Evolutionary conservation across 1,284 basidiomycete species (phyloP), one percentile per base, ranked within the genome.

Genomic region (Leucoagaricus sp.): DNA sequence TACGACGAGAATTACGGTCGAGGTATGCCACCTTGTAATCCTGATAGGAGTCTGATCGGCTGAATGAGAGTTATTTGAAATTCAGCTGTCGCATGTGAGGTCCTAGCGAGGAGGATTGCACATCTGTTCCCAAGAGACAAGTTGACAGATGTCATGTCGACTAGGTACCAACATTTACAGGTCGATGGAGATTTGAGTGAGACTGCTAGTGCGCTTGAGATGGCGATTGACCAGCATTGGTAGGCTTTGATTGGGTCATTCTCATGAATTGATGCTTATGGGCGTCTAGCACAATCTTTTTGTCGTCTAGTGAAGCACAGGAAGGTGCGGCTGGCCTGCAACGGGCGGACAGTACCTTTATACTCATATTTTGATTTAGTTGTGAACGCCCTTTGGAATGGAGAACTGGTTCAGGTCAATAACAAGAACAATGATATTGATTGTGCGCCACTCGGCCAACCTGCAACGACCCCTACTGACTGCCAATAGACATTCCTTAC

Each of bases 221-320:
- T 85, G 58, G 93, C 93, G 1, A 91, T 94, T 59, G 93, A 96
- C 65, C 84, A 91, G 53, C 86, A 90, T 63, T 89, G 90, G 90
- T 91, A 64, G 6, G 75, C 23, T 41, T 38, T 21, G 19, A 23
- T 19, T 63, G 19, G 26, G 28, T 12, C 17, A 53, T 36, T 23
- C 7, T 25, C 13, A 28, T 31, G 53, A 3, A 17, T 36, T 49
- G 21, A 41, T 59, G 47, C 33, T 61, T 29, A 59, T 49, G 47
- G 40, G 44, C 17, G 36, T 60, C 10, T 45, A 91, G 90, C 61
- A 79, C 82, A 31, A 89, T 93, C 63, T 98, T 98, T 72, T 73
- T 98, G 41, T 93, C 91, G 6, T 96, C 92, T 0, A 86, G 73
- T 53, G 94, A 97, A 73, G 85, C 92, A 7, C 94, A 97, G 70